Evolutionary conservation across 2,329 filamentous ascomycete genomes (phyloP), one percentile per base, ranked within the genome.

Genomic region (Colletotrichum paranaense): DNA sequence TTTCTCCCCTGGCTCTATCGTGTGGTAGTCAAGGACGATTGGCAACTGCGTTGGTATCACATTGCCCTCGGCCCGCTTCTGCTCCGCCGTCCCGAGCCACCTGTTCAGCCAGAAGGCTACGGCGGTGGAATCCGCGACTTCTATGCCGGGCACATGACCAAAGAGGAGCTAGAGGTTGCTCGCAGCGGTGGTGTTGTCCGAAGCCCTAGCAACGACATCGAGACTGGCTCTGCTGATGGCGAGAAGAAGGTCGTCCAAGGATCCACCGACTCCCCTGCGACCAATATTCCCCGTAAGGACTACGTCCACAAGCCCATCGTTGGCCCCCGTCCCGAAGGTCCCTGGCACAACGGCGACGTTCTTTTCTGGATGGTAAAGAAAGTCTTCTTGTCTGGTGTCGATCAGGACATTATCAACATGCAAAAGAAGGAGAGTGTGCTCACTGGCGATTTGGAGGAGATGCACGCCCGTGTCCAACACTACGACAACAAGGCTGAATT

Each of bases 401-500:
- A 83, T 74, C 75, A 81, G 67, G 81, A 82, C 24, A 78, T 82
- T 19, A 75, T 82, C 69, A 75, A 77, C 65, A 71, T 78, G 58
- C 77, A 82, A 72, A 76, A 77, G 67, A 72, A 78, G 63, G 74
- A 77, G 69, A 84, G 85, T 56, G 81, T 87, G 32, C 84, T 91
- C 1, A 84, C 86, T 1, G 86, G 86, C 1, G 85, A 91, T 70
- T 79, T 91, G 2, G 85, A 88, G 32, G 86, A 86, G 68, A 85
- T 90, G 68, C 88, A 92, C 78, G 88, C 88, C 19, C 86, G 84
- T 32, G 90, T 88, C 2, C 81, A 86, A 32, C 90, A 91, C 78
- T 92, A 88, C 80, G 87, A 91, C 77, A 92, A 92, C 81, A 86
- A 87, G 76, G 85, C 86, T 76, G 90, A 92, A 80, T 89, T 89